A percentile compares a stretch with the other conserved stretches of the same genome.
Conservation (phyloP, 179 eudicot species). For the Silene coronaria region DNA sequence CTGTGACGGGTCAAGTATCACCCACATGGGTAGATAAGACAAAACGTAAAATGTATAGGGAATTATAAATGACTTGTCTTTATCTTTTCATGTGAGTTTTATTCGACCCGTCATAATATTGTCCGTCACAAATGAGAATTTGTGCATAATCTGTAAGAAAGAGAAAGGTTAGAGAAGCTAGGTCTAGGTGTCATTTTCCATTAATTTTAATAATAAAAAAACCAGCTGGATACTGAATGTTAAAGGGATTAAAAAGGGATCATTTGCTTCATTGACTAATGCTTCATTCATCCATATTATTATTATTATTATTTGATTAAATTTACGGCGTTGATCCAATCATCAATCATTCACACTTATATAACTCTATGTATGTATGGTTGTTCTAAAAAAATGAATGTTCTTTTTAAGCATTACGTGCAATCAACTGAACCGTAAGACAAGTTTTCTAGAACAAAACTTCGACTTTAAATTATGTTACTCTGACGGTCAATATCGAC, state of each 20-base stretch:
- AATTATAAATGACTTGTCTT: too few species aligned
- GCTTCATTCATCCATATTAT: not conserved
- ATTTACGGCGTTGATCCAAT: conserved; percentile 14
- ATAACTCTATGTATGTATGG: not conserved
- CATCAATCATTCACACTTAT: not conserved
- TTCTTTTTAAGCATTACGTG: not conserved
- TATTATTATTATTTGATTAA: not conserved
- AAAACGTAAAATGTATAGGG: too few species aligned
- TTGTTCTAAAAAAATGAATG: conserved; percentile 5
- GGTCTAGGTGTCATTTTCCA: conserved; percentile 1
- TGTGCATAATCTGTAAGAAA: conserved; percentile 12
- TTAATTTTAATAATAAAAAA: conserved; percentile 1
- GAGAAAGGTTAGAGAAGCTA: not conserved
- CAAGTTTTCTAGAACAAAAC: not conserved
- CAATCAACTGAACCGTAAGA: conserved; percentile 2
- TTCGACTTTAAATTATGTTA: too few species aligned
- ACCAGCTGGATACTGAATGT: conserved; percentile 28
- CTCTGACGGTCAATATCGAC: too few species aligned
- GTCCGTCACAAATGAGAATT: too few species aligned
- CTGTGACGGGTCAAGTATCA: too few species aligned
- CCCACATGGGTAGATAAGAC: too few species aligned
- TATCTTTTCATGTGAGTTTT: too few species aligned
- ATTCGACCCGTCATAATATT: too few species aligned
- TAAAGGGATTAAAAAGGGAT: conserved; percentile 19
- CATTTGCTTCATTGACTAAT: conserved; percentile 29